phyloP scores from a whole-genome alignment of 164 flowering plant species.

The Macadamia tetraphylla region DNA sequence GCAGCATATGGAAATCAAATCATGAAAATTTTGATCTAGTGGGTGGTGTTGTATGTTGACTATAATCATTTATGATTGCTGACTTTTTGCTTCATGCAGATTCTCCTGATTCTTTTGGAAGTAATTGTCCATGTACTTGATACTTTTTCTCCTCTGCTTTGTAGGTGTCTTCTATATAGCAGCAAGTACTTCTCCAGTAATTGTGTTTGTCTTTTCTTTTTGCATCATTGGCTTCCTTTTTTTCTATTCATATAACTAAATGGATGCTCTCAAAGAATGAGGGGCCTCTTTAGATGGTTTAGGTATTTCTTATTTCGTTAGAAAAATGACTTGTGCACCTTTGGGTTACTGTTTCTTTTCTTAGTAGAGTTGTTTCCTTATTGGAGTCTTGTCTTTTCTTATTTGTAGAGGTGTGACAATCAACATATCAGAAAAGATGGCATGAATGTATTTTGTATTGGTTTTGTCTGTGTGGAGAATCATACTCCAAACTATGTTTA shows the following conservation, averaged over 20 bases:
- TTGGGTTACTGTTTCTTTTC: background rate
- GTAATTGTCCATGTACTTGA: slow-evolving; percentile 63
- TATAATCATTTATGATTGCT: background rate
- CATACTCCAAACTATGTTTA: too few species aligned
- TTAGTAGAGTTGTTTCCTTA: too few species aligned
- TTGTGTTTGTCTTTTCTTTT: slow-evolving; percentile 80
- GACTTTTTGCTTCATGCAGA: slow-evolving; percentile 41
- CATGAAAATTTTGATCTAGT: background rate
- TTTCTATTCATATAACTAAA: slow-evolving; percentile 72
- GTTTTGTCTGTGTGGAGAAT: too few species aligned
- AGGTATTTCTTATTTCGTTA: slow-evolving; percentile 41
- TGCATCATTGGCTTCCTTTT: slow-evolving; percentile 75
- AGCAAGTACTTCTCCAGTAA: slow-evolving; percentile 78
- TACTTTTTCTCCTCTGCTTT: slow-evolving; percentile 54
- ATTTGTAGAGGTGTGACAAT: too few species aligned
- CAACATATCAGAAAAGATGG: too few species aligned
- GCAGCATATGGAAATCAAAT: too few species aligned
- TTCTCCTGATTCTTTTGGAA: slow-evolving; percentile 63
- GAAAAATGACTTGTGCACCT: background rate
- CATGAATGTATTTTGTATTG: too few species aligned
- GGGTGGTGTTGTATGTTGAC: background rate
- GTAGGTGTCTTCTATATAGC: slow-evolving; percentile 81
- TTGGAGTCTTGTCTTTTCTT: too few species aligned
- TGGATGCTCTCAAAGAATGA: slow-evolving; percentile 98
- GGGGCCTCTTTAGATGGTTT: slow-evolving; percentile 95